Percentiles rank a stretch among this genome's conserved stretches.
Evolutionary conservation across 352 stramenopile species (phyloP).

Genomic region (Pythium brachiatum): DNA sequence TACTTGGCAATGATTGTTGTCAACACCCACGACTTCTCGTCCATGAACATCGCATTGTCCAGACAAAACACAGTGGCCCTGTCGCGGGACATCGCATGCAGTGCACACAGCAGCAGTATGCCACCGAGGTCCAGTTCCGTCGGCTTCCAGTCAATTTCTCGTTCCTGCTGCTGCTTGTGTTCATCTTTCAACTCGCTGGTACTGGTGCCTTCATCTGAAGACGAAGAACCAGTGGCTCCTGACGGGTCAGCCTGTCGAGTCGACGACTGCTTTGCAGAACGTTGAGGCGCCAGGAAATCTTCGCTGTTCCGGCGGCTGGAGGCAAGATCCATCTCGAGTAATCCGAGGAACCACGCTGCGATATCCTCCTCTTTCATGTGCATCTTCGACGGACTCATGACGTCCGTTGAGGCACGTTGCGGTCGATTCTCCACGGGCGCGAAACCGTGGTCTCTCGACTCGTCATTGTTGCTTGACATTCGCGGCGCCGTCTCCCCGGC

Average conservation of each 20-base stretch:
- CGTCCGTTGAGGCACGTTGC: neutral
- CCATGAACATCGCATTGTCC: constrained; percentile 87
- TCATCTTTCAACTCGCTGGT: neutral
- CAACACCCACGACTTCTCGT: constrained; percentile 84
- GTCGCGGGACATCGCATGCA: constrained; percentile 76
- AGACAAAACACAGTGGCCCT: constrained; percentile 71
- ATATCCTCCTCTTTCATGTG: constrained; percentile 66
- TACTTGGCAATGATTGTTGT: constrained; percentile 81
- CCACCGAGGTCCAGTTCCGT: constrained; percentile 66
- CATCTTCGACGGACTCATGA: constrained; percentile 26
- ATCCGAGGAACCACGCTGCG: constrained; percentile 61
- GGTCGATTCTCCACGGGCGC: neutral
- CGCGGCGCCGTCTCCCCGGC: neutral
- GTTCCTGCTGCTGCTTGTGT: constrained; percentile 30
- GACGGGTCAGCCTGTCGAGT: neutral
- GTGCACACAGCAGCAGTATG: constrained; percentile 70
- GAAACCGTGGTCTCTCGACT: neutral
- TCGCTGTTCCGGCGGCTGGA: constrained; percentile 29
- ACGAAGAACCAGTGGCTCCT: constrained; percentile 4
- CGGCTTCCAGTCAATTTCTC: constrained; percentile 58
- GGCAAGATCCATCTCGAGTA: constrained; percentile 62
- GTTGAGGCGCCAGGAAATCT: constrained; percentile 6
- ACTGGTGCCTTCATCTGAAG: neutral
- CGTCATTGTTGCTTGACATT: constrained; percentile 5
- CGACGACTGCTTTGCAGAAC: neutral